These are phyloP conservation scores for Pulveroboletus sp. DNA, from an alignment of 768 basidiomycete genomes.

Conservation along the genomic window DNA sequence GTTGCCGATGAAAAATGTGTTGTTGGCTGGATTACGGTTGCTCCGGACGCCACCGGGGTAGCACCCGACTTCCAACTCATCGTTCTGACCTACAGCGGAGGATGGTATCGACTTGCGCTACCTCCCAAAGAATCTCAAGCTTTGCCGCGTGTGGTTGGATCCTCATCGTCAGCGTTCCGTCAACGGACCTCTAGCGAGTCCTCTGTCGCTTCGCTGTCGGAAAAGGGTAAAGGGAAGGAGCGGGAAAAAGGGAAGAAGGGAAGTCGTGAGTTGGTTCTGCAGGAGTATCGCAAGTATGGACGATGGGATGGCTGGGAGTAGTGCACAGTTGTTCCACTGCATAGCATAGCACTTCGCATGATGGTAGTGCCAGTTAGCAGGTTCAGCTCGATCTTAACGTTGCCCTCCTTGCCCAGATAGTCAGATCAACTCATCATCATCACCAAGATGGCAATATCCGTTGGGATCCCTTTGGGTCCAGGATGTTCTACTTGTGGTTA, in stretches of 20 bases:
- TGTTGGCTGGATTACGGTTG: conserved; percentile 75
- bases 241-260: conserved; percentile 54
- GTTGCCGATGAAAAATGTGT: conserved; percentile 81
- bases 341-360: too few species aligned
- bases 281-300: conserved; percentile 79
- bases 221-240: conserved; percentile 52
- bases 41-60: conserved; percentile 34
- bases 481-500: conserved; percentile 57
- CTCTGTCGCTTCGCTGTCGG: conserved; percentile 42
- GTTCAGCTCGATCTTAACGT: background rate
- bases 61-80: conserved; percentile 66
- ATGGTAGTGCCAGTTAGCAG: too few species aligned
- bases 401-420: too few species aligned
- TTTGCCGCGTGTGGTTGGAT: conserved; percentile 25
- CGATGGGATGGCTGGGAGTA: conserved; percentile 87
- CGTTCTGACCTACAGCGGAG: conserved; percentile 83
- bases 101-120: conserved; percentile 83
- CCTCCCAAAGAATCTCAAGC: conserved; percentile 34
- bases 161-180: conserved; percentile 36
- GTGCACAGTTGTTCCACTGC: background rate
- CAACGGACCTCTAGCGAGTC: conserved; percentile 53
- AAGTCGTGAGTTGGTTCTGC: conserved; percentile 59
- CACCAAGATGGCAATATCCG: conserved; percentile 24
- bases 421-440: background rate
- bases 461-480: conserved; percentile 24